A percentile compares a stretch with the other conserved stretches of the same genome.
These are phyloP conservation scores for Aspergillus sp. DNA, from an alignment of 2,329 filamentous ascomycete genomes.

Conservation along the genomic window DNA sequence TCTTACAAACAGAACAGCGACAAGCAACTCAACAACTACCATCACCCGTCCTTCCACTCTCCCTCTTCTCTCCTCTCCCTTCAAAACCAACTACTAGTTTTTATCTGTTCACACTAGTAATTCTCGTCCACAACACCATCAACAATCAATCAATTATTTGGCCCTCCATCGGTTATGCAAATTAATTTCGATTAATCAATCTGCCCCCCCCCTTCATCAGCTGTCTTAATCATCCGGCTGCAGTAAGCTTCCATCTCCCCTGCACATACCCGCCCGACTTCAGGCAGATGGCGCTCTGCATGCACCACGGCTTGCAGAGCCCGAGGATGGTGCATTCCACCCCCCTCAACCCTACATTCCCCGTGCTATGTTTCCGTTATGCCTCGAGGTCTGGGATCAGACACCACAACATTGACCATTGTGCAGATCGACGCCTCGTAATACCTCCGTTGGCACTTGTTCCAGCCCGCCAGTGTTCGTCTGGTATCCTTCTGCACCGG, in stretches of 20 bases:
- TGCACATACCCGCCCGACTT: slow-evolving; percentile 8
- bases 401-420: slow-evolving; percentile 10
- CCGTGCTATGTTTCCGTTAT: slow-evolving; percentile 15
- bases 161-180: background rate
- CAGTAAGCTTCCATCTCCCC: background rate
- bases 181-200: background rate
- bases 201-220: background rate
- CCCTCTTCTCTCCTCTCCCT: background rate
- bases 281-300: background rate
- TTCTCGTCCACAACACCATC: background rate
- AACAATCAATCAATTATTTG: background rate
- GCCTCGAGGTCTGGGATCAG: slow-evolving; percentile 6
- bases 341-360: slow-evolving; percentile 23
- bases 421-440: slow-evolving; percentile 21
- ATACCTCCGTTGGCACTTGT: slow-evolving; percentile 12
- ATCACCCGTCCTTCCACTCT: background rate
- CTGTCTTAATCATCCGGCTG: slow-evolving; percentile 6
- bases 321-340: slow-evolving; percentile 20
- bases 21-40: background rate
- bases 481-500: slow-evolving; percentile 15
- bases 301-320: slow-evolving; percentile 2
- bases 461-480: slow-evolving; percentile 12
- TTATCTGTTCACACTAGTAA: background rate
- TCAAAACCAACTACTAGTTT: background rate
- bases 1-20: background rate